Base-by-base conservation (phyloP, 306 rosid genomes). In the Glycyrrhiza uralensis region DNA sequence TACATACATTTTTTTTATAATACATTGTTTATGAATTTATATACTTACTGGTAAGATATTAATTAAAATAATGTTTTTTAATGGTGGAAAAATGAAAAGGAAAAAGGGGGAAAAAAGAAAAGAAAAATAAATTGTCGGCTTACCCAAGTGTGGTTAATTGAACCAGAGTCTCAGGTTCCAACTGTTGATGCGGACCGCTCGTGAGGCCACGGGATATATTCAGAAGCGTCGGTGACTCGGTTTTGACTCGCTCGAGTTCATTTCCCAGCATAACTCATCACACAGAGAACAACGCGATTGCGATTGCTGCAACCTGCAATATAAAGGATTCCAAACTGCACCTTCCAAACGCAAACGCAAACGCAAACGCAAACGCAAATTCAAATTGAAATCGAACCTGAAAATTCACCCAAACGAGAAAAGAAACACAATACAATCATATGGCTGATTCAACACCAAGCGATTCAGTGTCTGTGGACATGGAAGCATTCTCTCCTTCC, bases 191-290 rank as follows among this genome's bases (percentile, higher is more conserved):
- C 79, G 78, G 87, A 80, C 87, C 81, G 85, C 90, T 79, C 77
- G 87, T 84, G 90, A 83, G 58, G 17, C 55, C 76, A 75, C 71
- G 68, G 62, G 69, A 72, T 62, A n/a, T 14, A 3, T 1, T 3
- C 5, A 58, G 71, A 79, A 64, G 83, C 97, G 96, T 94, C 98
- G 98, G 98, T 94, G 95, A 89, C 98, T 89, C 97, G 89, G 66
- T 60, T 32, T 77, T 8, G 76, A 87, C 94, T 76, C 89, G 88
- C 29, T 10, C 73, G 72, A 78, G 72, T 70, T 68, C 17, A 47
- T 54, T 52, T 24, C 56, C 2, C 22, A 26, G 19, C 7, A 20
- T 22, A 11, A 29, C 30, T 55, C 39, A 57, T 6, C 28, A 38
- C 2, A 23, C 9, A n/a, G n/a, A n/a, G n/a, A n/a, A n/a, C 38